Conservation (phyloP, 306 rosid species). For the Oxytropis ochrocephala region DNA sequence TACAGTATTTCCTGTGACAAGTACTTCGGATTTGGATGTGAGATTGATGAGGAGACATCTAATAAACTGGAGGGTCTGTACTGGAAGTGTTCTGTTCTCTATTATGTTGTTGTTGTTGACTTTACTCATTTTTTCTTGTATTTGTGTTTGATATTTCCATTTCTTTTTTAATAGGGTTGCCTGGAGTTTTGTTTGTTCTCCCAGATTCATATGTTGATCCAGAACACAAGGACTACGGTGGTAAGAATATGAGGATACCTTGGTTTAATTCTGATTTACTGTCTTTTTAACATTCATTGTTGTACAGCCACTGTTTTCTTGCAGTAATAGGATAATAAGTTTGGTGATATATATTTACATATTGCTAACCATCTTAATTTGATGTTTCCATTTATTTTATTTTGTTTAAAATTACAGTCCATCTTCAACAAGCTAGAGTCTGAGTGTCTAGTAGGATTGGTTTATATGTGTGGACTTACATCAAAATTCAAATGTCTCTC, state of each 20-base stretch:
- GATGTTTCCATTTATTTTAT: background rate
- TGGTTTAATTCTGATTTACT: background rate
- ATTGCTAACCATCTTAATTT: background rate
- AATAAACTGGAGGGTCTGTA: conserved; percentile 68
- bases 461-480: conserved; percentile 36
- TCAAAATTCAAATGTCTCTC: conserved; percentile 47
- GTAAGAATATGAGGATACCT: conserved; percentile 29
- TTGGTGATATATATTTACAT: background rate
- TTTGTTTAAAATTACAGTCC: background rate
- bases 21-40: conserved; percentile 81
- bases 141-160: background rate
- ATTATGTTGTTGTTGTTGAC: background rate
- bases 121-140: background rate
- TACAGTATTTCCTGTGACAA: conserved; percentile 79
- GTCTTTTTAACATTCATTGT: background rate
- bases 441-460: background rate
- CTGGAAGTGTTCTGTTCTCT: background rate
- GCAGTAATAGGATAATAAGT: background rate
- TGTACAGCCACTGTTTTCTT: background rate
- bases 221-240: conserved; percentile 79
- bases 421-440: background rate
- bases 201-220: conserved; percentile 88
- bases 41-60: conserved; percentile 88
- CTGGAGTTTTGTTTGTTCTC: conserved; percentile 69
- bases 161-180: conserved; percentile 44